A percentile compares a stretch with the other conserved stretches of the same genome.
Conservation (phyloP, 2,329 filamentous ascomycete genomes). For the Pseudopyricularia cyperi region DNA sequence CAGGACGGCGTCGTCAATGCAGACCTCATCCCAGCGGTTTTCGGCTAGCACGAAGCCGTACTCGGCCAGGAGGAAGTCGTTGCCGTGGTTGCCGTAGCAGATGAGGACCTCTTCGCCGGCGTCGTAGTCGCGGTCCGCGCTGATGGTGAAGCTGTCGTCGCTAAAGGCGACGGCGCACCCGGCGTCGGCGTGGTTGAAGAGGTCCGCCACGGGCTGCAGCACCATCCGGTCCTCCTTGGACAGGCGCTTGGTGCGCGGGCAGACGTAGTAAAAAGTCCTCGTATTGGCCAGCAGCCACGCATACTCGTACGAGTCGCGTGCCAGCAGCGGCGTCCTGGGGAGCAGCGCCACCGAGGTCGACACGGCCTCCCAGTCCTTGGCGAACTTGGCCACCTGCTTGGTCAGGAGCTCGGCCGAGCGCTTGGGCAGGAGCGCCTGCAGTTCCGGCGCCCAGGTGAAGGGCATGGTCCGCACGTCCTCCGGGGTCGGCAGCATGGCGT, state of each 20-base stretch:
- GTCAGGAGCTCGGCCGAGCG: conserved; percentile 30
- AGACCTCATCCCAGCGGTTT: conserved; percentile 35
- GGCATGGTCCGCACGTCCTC: conserved; percentile 42
- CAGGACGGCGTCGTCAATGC: conserved; percentile 30
- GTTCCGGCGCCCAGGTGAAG: conserved; percentile 28
- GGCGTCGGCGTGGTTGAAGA: conserved; percentile 43
- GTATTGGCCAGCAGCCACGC: conserved; percentile 48
- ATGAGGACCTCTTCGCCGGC: conserved; percentile 54
- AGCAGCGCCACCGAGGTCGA: background rate
- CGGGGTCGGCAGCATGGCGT: conserved; percentile 50
- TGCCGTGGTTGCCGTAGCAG: conserved; percentile 56
- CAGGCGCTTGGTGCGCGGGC: conserved; percentile 27
- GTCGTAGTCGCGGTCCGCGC: conserved; percentile 33
- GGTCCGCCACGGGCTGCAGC: conserved; percentile 59
- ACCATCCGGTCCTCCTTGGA: conserved; percentile 47
- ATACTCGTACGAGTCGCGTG: conserved; percentile 27
- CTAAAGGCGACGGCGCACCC: conserved; percentile 40
- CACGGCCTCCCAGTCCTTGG: conserved; percentile 22
- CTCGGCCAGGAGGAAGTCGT: conserved; percentile 61
- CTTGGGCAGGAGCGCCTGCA: conserved; percentile 33
- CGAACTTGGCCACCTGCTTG: conserved; percentile 35
- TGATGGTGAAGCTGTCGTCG: conserved; percentile 38
- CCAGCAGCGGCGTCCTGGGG: background rate
- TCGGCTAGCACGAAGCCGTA: conserved; percentile 37
- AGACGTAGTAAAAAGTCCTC: conserved; percentile 45